Conservation (phyloP, 495 filamentous ascomycete genomes). For the Polyplosphaeria fusca region DNA sequence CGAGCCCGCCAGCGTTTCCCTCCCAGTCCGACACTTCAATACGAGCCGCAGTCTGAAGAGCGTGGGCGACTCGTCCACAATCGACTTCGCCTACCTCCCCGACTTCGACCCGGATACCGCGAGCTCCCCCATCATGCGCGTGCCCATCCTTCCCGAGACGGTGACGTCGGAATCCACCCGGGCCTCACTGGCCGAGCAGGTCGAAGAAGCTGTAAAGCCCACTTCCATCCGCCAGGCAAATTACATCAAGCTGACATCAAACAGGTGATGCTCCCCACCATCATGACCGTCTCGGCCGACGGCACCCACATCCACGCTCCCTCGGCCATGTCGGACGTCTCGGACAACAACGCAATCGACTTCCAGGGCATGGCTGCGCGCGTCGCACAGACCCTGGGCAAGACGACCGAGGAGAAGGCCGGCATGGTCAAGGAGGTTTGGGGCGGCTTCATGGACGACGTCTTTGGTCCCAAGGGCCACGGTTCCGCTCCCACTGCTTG, state of each 20-base stretch:
- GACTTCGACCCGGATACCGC: conserved; percentile 45
- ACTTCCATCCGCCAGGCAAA: no score
- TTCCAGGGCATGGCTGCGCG: conserved; percentile 56
- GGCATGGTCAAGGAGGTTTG: conserved; percentile 52
- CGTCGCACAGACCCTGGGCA: conserved; percentile 43
- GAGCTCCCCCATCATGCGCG: conserved; percentile 39
- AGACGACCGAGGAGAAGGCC: conserved; percentile 38
- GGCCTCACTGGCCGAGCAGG: conserved; percentile 20
- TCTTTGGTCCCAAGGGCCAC: conserved; percentile 45
- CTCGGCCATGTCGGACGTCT: conserved; percentile 54
- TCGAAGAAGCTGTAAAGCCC: conserved; percentile 12
- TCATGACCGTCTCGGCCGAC: conserved; percentile 54
- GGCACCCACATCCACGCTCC: conserved; percentile 54
- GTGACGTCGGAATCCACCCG: conserved; percentile 17
- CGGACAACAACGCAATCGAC: conserved; percentile 58
- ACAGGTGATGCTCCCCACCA: conserved; percentile 54
- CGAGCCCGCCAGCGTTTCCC: conserved; percentile 24
- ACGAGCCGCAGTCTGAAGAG: conserved; percentile 55
- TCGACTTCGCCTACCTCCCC: conserved; percentile 64
- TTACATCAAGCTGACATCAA: conserved; percentile 7
- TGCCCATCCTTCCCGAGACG: conserved; percentile 55
- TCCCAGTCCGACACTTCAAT: conserved; percentile 55
- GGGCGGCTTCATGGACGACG: conserved; percentile 57
- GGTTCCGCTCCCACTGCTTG: neutral
- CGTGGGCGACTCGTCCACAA: conserved; percentile 57